Evolutionary conservation across 257 asterid species (phyloP), one percentile per base, ranked within the genome.

Genomic region (Ballota nigra): DNA sequence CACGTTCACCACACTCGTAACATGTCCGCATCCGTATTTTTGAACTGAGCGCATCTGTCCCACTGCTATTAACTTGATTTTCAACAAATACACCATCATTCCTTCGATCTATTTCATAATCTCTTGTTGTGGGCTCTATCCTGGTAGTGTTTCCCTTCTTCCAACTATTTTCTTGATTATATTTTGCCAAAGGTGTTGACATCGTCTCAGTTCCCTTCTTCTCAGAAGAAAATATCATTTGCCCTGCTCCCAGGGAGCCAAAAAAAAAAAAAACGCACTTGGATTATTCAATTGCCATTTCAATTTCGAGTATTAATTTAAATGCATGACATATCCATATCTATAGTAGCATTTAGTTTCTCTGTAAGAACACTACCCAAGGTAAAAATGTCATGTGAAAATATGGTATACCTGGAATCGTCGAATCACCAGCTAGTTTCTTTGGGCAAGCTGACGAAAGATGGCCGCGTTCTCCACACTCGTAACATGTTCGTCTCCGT

Each of bases 391-490:
- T 22, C 19, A 13, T 12, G 52, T 11, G 24, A 13, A 38, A 23
- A 8, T 22, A 47, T 7, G 12, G 24, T 2, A 12, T 61, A 13
- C 15, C 53, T 45, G 53, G 53, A 45, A 3, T 45, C 4, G 19
- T 45, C 7, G 19, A 13, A 15, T 45, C 19, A 15, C 43, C 34
- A 40, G 63, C 68, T 68, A 28, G 74, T 28, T 38, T 38, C 45
- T 38, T 38, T 2, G 72, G 76, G 78, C 97, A 92, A 58, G 88
- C 75, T 1, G 96, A 88, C 4, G 96, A 87, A 63, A 88, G 86
- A 64, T 92, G 98, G 16, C 94, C 98, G 1, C 82, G 83, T 67
- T 88, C 96, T 52, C 96, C 96, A 65, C 98, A 88, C 71, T 85
- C 92, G 3, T 88, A 89, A 70, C 96, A 91, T 13, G 90, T 86